These are phyloP conservation scores for Cladosporium colombiae DNA, from an alignment of 2,329 filamentous ascomycete species.

Conservation along the genomic window DNA sequence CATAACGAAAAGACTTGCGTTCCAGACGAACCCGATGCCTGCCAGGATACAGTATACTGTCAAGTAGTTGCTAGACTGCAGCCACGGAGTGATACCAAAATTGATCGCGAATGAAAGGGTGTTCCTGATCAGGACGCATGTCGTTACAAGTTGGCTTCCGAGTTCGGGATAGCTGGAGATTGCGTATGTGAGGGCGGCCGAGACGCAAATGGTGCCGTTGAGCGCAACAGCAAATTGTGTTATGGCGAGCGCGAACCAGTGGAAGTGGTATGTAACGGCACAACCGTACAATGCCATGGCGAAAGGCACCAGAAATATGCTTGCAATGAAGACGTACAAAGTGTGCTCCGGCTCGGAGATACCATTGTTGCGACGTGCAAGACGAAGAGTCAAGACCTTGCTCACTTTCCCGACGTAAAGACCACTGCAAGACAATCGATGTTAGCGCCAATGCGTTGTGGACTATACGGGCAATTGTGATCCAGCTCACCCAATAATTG, in stretches of 20 bases:
- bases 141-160: conserved; percentile 48
- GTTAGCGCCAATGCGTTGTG: conserved; percentile 41
- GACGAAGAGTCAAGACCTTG: conserved; percentile 28
- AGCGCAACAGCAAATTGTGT: conserved; percentile 44
- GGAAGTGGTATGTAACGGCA: conserved; percentile 48
- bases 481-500: conserved; percentile 23
- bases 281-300: conserved; percentile 51
- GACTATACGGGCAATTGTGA: conserved; percentile 36
- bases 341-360: conserved; percentile 45
- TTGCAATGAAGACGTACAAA: conserved; percentile 43
- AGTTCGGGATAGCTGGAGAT: conserved; percentile 50
- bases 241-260: conserved; percentile 51
- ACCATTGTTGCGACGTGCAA: conserved; percentile 42
- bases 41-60: conserved; percentile 47
- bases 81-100: conserved; percentile 54
- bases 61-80: conserved; percentile 43
- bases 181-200: conserved; percentile 46
- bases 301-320: conserved; percentile 46
- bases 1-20: conserved; percentile 35
- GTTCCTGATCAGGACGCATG: conserved; percentile 50
- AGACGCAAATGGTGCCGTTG: conserved; percentile 45
- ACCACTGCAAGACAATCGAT: conserved; percentile 32
- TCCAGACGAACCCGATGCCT: conserved; percentile 46
- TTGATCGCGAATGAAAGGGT: conserved; percentile 50
- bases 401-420: conserved; percentile 37